Evolutionary conservation across 2,329 filamentous ascomycete species (phyloP).

Genomic region (Pseudogymnoascus sp.): DNA sequence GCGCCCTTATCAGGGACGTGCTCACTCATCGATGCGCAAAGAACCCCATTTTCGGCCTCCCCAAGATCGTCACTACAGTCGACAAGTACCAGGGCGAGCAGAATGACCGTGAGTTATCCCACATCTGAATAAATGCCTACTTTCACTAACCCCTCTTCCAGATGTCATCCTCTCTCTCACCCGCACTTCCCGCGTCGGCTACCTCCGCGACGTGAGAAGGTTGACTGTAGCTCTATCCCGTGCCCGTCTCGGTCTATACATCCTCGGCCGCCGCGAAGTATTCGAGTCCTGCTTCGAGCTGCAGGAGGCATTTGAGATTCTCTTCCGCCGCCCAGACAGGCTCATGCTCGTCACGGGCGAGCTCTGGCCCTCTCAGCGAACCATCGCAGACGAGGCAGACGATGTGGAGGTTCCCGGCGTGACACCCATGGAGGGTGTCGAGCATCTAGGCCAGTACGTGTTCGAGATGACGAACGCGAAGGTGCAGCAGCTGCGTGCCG

Average conservation of each 20-base stretch:
- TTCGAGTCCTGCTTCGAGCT: slow-evolving; percentile 88
- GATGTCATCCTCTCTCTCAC: slow-evolving; percentile 91
- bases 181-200: slow-evolving; percentile 80
- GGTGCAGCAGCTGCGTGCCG: slow-evolving; percentile 20
- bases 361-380: slow-evolving; percentile 64
- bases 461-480: slow-evolving; percentile 76
- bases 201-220: slow-evolving; percentile 85
- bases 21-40: slow-evolving; percentile 72
- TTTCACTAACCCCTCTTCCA: slow-evolving; percentile 29
- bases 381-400: slow-evolving; percentile 34
- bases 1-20: slow-evolving; percentile 81
- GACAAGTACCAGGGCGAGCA: slow-evolving; percentile 99
- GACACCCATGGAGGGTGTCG: slow-evolving; percentile 77
- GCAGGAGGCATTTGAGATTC: slow-evolving; percentile 70
- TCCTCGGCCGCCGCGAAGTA: slow-evolving; percentile 78
- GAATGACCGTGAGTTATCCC: slow-evolving; percentile 74
- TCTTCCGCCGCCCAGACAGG: slow-evolving; percentile 72
- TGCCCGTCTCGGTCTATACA: slow-evolving; percentile 82
- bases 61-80: slow-evolving; percentile 84
- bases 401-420: slow-evolving; percentile 44
- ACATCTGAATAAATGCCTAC: slow-evolving; percentile 17
- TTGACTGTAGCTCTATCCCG: slow-evolving; percentile 92
- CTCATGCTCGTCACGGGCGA: slow-evolving; percentile 76
- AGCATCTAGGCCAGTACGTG: slow-evolving; percentile 93
- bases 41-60: slow-evolving; percentile 79